Percentiles rank a stretch among this genome's conserved stretches.
These are phyloP conservation scores for Curvularia sp. DNA, from an alignment of 2,329 filamentous ascomycete species.

Conservation along the genomic window DNA sequence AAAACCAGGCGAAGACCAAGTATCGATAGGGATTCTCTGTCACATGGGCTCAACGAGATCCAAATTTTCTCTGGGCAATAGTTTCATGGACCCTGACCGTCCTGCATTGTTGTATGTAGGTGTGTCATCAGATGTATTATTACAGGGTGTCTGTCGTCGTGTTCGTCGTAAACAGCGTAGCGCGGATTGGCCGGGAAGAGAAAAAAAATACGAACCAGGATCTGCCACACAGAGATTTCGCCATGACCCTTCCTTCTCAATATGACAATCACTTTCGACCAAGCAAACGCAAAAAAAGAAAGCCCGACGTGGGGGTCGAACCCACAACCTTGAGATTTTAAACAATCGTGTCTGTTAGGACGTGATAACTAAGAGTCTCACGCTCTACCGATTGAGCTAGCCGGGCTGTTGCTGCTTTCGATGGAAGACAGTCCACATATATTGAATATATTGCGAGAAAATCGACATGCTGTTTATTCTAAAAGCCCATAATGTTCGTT, in stretches of 20 bases:
- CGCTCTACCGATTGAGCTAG: constrained; percentile 52
- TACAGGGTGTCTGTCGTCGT: not conserved
- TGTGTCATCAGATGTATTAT: too few species aligned
- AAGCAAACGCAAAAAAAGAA: constrained; percentile 1
- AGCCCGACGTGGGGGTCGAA: constrained; percentile 26
- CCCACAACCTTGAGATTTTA: constrained; percentile 27
- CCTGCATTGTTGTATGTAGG: too few species aligned
- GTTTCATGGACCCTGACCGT: not conserved
- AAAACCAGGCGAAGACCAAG: too few species aligned
- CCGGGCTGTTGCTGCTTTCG: constrained; percentile 12
- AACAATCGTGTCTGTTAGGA: constrained; percentile 16
- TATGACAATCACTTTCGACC: not conserved
- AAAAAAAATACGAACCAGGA: not conserved
- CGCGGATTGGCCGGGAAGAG: not conserved
- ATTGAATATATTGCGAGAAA: not conserved
- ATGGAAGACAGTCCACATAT: not conserved
- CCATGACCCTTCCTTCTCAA: not conserved
- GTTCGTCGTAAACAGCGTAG: not conserved
- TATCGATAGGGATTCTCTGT: too few species aligned
- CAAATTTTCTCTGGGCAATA: too few species aligned
- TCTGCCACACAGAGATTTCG: not conserved
- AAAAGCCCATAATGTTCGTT: not conserved
- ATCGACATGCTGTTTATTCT: not conserved
- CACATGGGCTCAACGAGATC: too few species aligned
- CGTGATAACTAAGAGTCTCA: constrained; percentile 49